Evolutionary conservation across 2,329 filamentous ascomycete genomes (phyloP).

Genomic region (Graphilbum fragrans): DNA sequence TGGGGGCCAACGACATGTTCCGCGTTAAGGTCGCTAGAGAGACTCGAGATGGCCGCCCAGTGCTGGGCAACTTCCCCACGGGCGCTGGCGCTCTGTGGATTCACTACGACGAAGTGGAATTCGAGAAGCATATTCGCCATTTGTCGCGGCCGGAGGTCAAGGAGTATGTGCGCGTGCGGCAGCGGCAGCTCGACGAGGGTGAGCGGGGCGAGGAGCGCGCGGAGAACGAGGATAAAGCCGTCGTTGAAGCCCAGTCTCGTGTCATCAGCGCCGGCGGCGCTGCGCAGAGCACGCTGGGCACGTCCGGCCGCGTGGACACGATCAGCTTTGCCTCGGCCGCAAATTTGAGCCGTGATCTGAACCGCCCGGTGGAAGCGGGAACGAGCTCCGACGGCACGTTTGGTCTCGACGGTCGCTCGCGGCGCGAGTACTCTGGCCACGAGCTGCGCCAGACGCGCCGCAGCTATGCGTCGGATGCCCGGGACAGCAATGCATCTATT

Average conservation of each 20-base stretch:
- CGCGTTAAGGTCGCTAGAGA: conserved; percentile 48
- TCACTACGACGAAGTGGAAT: conserved; percentile 46
- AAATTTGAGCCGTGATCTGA: conserved; percentile 6
- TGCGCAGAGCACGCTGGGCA: conserved; percentile 11
- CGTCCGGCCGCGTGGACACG: conserved; percentile 8
- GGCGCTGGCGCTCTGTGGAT: conserved; percentile 53
- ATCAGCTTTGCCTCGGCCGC: conserved; percentile 10
- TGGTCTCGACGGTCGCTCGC: not conserved
- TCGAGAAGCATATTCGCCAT: conserved; percentile 40
- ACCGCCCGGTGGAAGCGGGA: conserved; percentile 8
- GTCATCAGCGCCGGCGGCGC: conserved; percentile 12
- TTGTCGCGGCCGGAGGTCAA: conserved; percentile 45
- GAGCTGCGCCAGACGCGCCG: conserved; percentile 34
- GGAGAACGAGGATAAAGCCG: conserved; percentile 39
- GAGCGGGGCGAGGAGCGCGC: conserved; percentile 34
- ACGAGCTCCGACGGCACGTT: not conserved
- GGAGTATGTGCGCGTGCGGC: conserved; percentile 50
- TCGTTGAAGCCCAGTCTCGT: conserved; percentile 31
- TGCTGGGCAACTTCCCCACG: conserved; percentile 47
- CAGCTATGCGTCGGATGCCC: conserved; percentile 11
- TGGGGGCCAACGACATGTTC: conserved; percentile 53
- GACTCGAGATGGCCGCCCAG: conserved; percentile 45
- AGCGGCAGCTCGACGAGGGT: conserved; percentile 42
- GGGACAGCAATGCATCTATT: conserved; percentile 16
- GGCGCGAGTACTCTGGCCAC: conserved; percentile 17